Base-by-base conservation (phyloP, 345 rosid genomes). In the Cardamine chenopodiifolia region DNA sequence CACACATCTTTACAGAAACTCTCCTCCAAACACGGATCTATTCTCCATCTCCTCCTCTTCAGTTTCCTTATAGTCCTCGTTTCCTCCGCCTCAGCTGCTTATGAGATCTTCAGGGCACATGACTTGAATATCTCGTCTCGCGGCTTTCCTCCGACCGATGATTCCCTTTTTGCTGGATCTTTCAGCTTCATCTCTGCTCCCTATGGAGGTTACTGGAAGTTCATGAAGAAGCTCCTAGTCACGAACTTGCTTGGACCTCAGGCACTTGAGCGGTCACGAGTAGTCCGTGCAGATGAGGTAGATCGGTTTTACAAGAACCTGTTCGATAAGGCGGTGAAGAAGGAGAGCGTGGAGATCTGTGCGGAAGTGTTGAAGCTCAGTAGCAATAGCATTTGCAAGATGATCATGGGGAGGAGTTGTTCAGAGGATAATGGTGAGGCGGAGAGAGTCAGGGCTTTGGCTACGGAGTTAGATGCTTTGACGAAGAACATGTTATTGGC, bases 151-250 rank as follows among this genome's bases (percentile, higher is more conserved):
- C 11, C 68, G 0, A 9, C 45, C 11, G 62, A 75, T 1, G 68
- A 60, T 6, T 49, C 68, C 7, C 29, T 59, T 7, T 4, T 75
- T 0, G 18, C 32, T 0, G 55, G 68, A 48, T 29, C 62, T 48
- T 26, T 35, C 1, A 52, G 45, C 31, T 29, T 67, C 9, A 5
- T 35, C 45, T 26, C 18, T 1, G 73, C 74, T 26, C 62, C 74
- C 5, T 75, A 53, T 68, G 79, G 68, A 14, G 56, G 60, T 48
- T 50, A 75, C 55, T 68, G 61, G 47, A 75, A 52, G 35, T 67
- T 68, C 70, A 63, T 80, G 75, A 76, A 80, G 66, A 74, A 66
- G 59, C 81, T 69, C 0, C 12, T 73, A 9, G 64, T 23, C 3
- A 73, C 47, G 0, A 64, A 73, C 28, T 29, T 73, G 31, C 64